phyloP scores from a whole-genome alignment of 169 alveolate species.

The Toxoplasma gondii region DNA sequence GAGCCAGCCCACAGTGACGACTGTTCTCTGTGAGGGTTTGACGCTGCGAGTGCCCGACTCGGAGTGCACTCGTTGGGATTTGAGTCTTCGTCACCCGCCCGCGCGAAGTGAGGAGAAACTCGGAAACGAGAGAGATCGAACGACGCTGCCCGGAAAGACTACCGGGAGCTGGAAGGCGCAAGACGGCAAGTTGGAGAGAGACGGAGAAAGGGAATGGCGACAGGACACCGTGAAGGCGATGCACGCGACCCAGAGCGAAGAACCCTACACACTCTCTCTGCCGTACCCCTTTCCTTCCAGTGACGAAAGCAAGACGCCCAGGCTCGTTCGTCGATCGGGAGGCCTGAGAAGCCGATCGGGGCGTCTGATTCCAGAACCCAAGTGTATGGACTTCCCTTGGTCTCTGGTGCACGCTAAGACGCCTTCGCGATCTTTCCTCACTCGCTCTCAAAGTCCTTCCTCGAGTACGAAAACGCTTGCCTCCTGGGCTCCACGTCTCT shows the following conservation, averaged over 20 bases:
- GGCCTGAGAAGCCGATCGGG: too few species aligned
- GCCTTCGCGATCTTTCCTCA: too few species aligned
- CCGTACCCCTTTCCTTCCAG: neutral
- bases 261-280: neutral
- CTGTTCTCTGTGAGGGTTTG: neutral
- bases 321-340: too few species aligned
- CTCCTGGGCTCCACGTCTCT: too few species aligned
- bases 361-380: too few species aligned
- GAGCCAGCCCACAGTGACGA: neutral
- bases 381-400: too few species aligned
- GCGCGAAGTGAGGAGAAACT: neutral
- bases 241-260: neutral
- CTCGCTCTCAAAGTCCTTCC: too few species aligned
- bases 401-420: too few species aligned
- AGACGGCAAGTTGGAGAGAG: neutral
- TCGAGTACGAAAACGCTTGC: too few species aligned
- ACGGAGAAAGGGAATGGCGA: neutral
- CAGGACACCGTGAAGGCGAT: neutral
- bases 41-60: neutral
- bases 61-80: neutral
- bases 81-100: neutral
- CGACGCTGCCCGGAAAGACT: neutral
- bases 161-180: neutral
- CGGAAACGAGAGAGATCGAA: neutral
- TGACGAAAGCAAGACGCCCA: neutral